Percentiles rank a stretch among this genome's conserved stretches.
Evolutionary conservation across 305 asterid genomes (phyloP).

Genomic region (Fraxinus latifolia): DNA sequence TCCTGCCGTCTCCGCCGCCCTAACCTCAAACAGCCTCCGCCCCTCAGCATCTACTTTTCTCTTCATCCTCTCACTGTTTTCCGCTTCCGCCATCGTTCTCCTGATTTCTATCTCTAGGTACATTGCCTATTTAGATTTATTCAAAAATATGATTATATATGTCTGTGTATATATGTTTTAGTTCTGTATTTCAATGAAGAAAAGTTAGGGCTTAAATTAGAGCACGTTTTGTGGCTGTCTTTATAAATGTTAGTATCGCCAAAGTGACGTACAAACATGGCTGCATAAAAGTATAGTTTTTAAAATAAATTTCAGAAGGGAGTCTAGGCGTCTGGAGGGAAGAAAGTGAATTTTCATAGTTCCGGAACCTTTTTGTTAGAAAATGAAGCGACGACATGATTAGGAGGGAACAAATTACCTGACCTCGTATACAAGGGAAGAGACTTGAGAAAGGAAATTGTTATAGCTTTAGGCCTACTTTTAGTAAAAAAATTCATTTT

Average conservation of each 20-base stretch:
- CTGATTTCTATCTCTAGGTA: constrained; percentile 46
- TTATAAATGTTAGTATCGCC: background rate
- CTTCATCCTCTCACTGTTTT: constrained; percentile 44
- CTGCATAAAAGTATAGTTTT: background rate
- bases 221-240: background rate
- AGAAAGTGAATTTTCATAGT: background rate
- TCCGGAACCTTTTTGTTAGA: background rate
- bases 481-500: background rate
- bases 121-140: constrained; percentile 1
- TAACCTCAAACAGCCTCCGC: constrained; percentile 73
- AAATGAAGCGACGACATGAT: background rate
- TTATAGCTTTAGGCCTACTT: background rate
- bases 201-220: constrained; percentile 9
- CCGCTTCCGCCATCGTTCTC: constrained; percentile 50
- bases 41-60: constrained; percentile 53
- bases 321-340: background rate
- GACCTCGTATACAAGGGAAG: background rate
- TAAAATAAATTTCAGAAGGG: background rate
- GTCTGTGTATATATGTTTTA: constrained; percentile 5
- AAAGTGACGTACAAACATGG: background rate
- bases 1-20: constrained; percentile 83
- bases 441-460: background rate
- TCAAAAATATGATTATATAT: background rate
- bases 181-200: constrained; percentile 11
- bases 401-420: background rate